Conservation (phyloP, 176 grass and related monocot genomes). For the Bothriochloa decipiens region DNA sequence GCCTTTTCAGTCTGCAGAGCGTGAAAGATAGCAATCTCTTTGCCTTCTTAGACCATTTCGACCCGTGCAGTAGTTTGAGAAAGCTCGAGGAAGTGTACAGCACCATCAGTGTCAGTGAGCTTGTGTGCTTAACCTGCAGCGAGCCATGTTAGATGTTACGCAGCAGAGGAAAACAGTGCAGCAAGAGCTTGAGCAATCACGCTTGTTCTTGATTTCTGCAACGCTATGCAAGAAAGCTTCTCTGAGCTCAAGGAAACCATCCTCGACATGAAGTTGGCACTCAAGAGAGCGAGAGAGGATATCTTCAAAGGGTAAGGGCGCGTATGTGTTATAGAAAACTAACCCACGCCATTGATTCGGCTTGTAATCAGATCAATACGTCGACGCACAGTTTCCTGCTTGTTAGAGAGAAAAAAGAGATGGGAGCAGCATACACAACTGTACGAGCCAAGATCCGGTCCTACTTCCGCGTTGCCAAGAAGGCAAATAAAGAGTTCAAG, state of each 20-base stretch:
- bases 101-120: neutral
- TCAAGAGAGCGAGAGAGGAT: neutral
- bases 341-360: no score
- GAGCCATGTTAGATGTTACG: neutral
- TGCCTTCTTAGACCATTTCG: neutral
- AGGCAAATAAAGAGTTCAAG: neutral
- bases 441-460: neutral
- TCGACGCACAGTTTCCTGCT: no score
- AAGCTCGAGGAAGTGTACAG: conserved; percentile 26
- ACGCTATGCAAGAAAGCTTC: neutral
- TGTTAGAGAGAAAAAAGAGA: neutral
- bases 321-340: no score
- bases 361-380: no score
- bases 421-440: neutral
- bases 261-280: neutral
- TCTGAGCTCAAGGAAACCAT: neutral
- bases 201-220: neutral
- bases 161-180: neutral
- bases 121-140: neutral
- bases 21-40: conserved; percentile 7
- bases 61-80: neutral
- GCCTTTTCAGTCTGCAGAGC: conserved; percentile 21
- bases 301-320: no score
- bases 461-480: neutral
- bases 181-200: neutral